Percentiles rank a stretch among this genome's conserved stretches.
These are phyloP conservation scores for Alternaria sp. DNA, from an alignment of 2,329 filamentous ascomycete species.

Conservation along the genomic window DNA sequence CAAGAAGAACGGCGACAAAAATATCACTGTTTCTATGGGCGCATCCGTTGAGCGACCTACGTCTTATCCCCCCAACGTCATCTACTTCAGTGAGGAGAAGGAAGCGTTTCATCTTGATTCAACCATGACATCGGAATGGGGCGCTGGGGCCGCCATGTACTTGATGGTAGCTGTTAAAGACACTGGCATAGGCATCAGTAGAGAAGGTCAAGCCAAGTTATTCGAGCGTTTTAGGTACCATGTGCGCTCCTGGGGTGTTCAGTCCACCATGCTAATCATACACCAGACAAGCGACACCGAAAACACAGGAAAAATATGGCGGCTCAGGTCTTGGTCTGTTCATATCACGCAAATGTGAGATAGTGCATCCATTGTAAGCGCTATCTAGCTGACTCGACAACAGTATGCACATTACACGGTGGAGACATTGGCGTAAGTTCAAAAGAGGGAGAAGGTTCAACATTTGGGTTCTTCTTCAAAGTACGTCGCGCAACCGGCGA, in stretches of 20 bases:
- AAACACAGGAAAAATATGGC: slow-evolving; percentile 55
- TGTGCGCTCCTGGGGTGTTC: background rate
- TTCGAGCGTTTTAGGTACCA: slow-evolving; percentile 55
- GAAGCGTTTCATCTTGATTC: slow-evolving; percentile 52
- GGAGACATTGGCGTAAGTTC: slow-evolving; percentile 51
- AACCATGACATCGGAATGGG: slow-evolving; percentile 55
- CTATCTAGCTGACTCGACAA: background rate
- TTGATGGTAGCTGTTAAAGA: slow-evolving; percentile 58
- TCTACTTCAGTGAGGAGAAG: slow-evolving; percentile 54
- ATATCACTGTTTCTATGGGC: slow-evolving; percentile 55
- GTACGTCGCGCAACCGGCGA: slow-evolving; percentile 39
- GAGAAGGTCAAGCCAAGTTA: slow-evolving; percentile 52
- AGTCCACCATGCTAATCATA: background rate
- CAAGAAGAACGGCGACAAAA: slow-evolving; percentile 49
- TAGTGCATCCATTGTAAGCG: no score
- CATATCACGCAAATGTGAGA: slow-evolving; percentile 50
- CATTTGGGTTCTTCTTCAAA: slow-evolving; percentile 52
- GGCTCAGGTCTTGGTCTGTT: slow-evolving; percentile 52
- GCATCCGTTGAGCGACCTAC: slow-evolving; percentile 50
- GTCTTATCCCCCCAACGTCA: slow-evolving; percentile 56
- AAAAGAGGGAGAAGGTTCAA: slow-evolving; percentile 48
- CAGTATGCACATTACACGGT: slow-evolving; percentile 50
- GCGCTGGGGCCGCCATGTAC: slow-evolving; percentile 50
- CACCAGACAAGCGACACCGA: slow-evolving; percentile 49
- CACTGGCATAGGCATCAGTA: slow-evolving; percentile 55